Base-by-base conservation (phyloP, 805 yeast species). In the Candida patagonica region DNA sequence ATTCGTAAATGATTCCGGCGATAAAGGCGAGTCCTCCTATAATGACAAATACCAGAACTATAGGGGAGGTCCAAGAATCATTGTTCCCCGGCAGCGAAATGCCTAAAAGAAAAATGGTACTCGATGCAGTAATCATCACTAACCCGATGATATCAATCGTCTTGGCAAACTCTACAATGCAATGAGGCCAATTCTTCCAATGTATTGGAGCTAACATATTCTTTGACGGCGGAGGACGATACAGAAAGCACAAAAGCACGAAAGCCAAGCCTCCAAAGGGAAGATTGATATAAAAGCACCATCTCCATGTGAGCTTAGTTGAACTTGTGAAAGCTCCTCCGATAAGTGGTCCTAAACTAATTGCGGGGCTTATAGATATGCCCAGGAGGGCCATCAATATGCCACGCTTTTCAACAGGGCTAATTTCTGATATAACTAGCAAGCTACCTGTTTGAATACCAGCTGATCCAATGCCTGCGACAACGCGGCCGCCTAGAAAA, bases 391-490 rank as follows among this genome's bases (percentile, higher is more conserved):
- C 96, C 56, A 85, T 95, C 56, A 74, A 82, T 23, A 82, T 58
- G 2, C 92, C 94, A 45, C 96, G 66, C 36, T 79, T 76, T 42
- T 89, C 69, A 45, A 81, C 69, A 3, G 89, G 76, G 23, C 85
- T 78, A 36, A 84, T 66, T 59, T 86, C 95, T 17, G 87, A 74
- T 49, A 81, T 71, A 6, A 86, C 70, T 39, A 86, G 78, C 5
- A 92, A 78, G 13, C 83, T 74, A 51, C 84, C 63, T 0, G 86
- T 71, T 34, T 78, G 78, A 51, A 85, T 72, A 1, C 95, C 95
- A 10, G 94, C 92, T 13, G 94, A 95, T 12, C 95, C 95, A 43
- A 81, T 70, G 16, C 95, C 95, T 23, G 94, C 80, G 35, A 85
- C 66, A 43, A 83, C 78, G 51, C 94, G 67, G 1, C 87, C 88